Evolutionary conservation across 1,139 yeast species (phyloP).

Genomic region (Nadsonia starkeyi-henricii): DNA sequence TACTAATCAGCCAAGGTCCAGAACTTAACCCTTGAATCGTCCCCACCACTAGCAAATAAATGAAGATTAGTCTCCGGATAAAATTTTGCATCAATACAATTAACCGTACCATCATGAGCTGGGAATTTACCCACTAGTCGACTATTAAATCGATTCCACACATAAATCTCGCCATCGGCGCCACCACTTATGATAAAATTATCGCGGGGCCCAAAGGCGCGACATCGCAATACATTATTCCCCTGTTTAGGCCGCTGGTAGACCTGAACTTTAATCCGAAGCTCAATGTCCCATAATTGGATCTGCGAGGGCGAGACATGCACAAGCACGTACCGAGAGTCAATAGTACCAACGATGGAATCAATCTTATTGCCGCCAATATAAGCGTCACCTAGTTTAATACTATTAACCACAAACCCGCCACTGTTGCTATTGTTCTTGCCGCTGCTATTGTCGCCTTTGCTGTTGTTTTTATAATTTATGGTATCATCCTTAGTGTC

Average conservation of each 20-base stretch:
- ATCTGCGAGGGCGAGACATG: not conserved
- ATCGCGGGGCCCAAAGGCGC: not conserved
- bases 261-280: not conserved
- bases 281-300: not conserved
- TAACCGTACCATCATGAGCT: not conserved
- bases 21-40: not conserved
- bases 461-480: too few species aligned
- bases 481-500: too few species aligned
- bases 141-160: not conserved
- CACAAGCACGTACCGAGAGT: not conserved
- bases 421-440: not conserved
- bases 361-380: not conserved
- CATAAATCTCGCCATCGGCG: not conserved
- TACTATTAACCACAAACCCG: not conserved
- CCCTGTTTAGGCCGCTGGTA: not conserved
- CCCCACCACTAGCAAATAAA: not conserved
- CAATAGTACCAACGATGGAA: not conserved
- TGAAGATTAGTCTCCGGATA: not conserved
- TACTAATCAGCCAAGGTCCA: not conserved
- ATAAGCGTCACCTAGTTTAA: not conserved
- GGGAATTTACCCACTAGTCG: not conserved
- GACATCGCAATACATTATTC: not conserved
- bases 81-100: not conserved
- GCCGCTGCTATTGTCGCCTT: not conserved
- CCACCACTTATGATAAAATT: not conserved